phyloP scores from a whole-genome alignment of 2,329 filamentous ascomycete species.

The Rhynchosporium agropyri region DNA sequence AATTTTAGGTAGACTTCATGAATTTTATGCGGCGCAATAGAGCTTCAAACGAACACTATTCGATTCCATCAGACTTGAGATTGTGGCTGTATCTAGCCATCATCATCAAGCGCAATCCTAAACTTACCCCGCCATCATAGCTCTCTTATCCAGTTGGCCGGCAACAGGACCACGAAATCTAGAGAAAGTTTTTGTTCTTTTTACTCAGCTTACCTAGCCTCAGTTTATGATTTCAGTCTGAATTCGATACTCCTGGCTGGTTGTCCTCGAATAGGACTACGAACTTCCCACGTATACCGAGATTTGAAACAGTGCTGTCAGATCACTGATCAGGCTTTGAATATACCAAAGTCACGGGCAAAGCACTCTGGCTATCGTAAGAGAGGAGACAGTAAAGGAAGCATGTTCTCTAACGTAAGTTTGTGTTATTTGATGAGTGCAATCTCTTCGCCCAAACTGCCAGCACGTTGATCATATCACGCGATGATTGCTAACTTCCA shows the following conservation, averaged over 20 bases:
- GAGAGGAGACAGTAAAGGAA: neutral
- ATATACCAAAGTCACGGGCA: neutral
- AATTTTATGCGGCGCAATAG: neutral
- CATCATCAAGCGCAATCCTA: too few relatives aligned
- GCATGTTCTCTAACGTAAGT: slow-evolving; percentile 20
- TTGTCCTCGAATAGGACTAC: neutral
- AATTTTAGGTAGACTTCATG: neutral
- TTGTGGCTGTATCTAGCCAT: too few relatives aligned
- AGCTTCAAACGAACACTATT: too few relatives aligned
- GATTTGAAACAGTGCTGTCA: neutral
- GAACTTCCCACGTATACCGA: neutral
- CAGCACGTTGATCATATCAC: neutral
- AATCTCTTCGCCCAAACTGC: too few relatives aligned
- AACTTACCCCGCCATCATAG: neutral
- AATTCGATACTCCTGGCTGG: neutral
- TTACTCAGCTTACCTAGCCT: neutral
- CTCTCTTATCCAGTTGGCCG: neutral
- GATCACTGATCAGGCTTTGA: neutral
- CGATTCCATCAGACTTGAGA: too few relatives aligned
- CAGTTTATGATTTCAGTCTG: neutral
- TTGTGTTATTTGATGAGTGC: neutral
- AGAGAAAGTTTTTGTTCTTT: neutral
- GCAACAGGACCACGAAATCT: neutral
- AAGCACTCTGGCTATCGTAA: neutral
- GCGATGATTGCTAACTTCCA: neutral